These are phyloP conservation scores for Gossypium turneri DNA, from an alignment of 345 rosid species.

Conservation along the genomic window DNA sequence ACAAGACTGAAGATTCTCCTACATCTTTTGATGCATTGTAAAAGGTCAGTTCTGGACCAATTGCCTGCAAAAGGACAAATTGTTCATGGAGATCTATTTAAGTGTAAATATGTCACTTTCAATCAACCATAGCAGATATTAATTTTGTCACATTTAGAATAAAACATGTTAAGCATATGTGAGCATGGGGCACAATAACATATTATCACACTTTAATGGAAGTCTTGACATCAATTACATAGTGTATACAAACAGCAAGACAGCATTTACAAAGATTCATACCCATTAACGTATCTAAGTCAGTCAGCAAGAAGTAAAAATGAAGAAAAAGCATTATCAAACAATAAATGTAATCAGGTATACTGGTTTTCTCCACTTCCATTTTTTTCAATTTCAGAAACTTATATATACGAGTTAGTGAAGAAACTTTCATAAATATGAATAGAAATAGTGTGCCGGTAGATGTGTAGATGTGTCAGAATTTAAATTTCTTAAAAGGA, in stretches of 20 bases:
- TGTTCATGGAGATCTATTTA: conserved; percentile 10
- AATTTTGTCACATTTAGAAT: not conserved
- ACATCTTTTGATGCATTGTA: conserved; percentile 73
- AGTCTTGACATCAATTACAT: not conserved
- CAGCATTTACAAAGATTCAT: not conserved
- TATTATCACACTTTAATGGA: not conserved
- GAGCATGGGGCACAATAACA: not conserved
- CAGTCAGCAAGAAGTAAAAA: not conserved
- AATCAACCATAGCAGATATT: not conserved
- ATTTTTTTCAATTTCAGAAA: not conserved
- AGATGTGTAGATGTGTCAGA: not conserved
- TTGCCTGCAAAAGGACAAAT: conserved; percentile 55
- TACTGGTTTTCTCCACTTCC: not conserved
- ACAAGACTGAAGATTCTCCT: conserved; percentile 54
- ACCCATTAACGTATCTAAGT: not conserved
- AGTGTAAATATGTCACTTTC: not conserved
- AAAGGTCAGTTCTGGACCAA: conserved; percentile 93
- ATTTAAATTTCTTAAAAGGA: conserved; percentile 1
- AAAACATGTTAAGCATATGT: not conserved
- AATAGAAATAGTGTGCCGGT: not conserved
- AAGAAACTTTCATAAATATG: not conserved
- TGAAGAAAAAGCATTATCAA: not conserved
- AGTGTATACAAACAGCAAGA: not conserved
- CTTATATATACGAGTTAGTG: not conserved
- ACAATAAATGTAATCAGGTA: not conserved